phyloP scores from a whole-genome alignment of 768 basidiomycete genomes.

The Suillus subaureus region DNA sequence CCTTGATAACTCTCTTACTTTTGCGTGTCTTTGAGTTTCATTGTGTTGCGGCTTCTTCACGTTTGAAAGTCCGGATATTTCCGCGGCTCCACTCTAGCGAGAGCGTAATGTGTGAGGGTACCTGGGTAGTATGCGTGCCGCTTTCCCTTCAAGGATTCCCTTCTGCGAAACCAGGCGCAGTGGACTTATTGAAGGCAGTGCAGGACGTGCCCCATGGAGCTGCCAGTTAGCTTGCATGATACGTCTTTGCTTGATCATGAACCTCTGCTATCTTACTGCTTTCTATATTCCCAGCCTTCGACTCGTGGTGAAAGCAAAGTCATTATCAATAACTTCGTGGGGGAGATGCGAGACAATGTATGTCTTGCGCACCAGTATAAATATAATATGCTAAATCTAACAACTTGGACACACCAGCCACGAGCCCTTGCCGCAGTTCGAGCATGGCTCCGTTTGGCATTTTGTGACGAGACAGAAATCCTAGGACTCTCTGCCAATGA shows the following conservation, averaged over 20 bases:
- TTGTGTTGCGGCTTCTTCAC: not conserved
- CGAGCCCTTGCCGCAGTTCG: slow-evolving; percentile 17
- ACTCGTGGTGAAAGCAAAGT: slow-evolving; percentile 3
- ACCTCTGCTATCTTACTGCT: slow-evolving; percentile 16
- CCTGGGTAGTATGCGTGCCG: not conserved
- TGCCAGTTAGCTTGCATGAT: slow-evolving; percentile 19
- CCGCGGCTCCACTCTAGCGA: not conserved
- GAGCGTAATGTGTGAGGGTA: not conserved
- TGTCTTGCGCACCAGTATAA: not conserved
- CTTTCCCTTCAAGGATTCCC: not conserved
- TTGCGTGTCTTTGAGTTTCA: not conserved
- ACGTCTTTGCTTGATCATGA: slow-evolving; percentile 24
- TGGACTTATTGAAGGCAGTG: not conserved
- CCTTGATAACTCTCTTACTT: slow-evolving; percentile 1
- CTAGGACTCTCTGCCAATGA: slow-evolving; percentile 6
- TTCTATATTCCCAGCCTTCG: not conserved
- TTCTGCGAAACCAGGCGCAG: not conserved
- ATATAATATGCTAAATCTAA: not conserved
- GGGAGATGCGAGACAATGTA: slow-evolving; percentile 15
- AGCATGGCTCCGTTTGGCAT: slow-evolving; percentile 20
- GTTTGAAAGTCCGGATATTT: not conserved
- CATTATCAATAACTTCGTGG: slow-evolving; percentile 12
- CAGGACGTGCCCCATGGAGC: slow-evolving; percentile 19
- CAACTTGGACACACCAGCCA: not conserved
- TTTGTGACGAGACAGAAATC: not conserved